Percentiles rank a stretch among this genome's conserved stretches.
These are phyloP conservation scores for Umbilicaria muhlenbergii DNA, from an alignment of 495 filamentous ascomycete species.

Conservation along the genomic window DNA sequence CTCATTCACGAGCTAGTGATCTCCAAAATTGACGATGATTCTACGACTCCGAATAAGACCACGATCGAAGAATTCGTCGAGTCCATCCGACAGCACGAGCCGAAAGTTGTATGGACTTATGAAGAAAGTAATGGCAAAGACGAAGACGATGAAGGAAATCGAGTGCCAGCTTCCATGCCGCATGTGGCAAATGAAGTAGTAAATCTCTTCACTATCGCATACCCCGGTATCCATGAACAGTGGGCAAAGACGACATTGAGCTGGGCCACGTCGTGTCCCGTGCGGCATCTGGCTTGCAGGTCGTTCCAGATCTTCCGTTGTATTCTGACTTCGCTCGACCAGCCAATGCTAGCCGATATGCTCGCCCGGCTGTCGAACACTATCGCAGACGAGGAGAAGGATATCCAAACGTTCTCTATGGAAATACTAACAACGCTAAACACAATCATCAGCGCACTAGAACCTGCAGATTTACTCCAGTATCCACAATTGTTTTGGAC, in stretches of 20 bases:
- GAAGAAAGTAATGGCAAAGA: constrained; percentile 77
- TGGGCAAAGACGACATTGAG: constrained; percentile 81
- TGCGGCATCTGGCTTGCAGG: constrained; percentile 87
- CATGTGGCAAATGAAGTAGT: constrained; percentile 65
- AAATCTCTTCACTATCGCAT: constrained; percentile 67
- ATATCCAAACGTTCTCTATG: constrained; percentile 93
- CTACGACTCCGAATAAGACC: constrained; percentile 45
- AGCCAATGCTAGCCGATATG: constrained; percentile 90
- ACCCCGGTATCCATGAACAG: constrained; percentile 73
- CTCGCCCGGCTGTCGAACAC: constrained; percentile 87
- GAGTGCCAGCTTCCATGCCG: constrained; percentile 79
- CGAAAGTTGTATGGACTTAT: constrained; percentile 80
- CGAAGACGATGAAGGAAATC: constrained; percentile 47
- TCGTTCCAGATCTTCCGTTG: constrained; percentile 97
- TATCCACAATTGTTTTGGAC: constrained; percentile 97
- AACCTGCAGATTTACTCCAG: constrained; percentile 61
- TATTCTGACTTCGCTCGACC: constrained; percentile 77
- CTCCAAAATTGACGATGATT: constrained; percentile 68
- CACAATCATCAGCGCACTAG: constrained; percentile 70
- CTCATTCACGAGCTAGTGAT: constrained; percentile 94
- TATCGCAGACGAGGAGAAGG: constrained; percentile 78
- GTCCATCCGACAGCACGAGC: constrained; percentile 70
- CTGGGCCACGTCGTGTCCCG: constrained; percentile 94
- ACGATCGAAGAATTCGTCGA: constrained; percentile 83
- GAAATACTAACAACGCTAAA: constrained; percentile 91